Evolutionary conservation across 1,139 yeast species (phyloP).

Genomic region (Candida tropicalis): DNA sequence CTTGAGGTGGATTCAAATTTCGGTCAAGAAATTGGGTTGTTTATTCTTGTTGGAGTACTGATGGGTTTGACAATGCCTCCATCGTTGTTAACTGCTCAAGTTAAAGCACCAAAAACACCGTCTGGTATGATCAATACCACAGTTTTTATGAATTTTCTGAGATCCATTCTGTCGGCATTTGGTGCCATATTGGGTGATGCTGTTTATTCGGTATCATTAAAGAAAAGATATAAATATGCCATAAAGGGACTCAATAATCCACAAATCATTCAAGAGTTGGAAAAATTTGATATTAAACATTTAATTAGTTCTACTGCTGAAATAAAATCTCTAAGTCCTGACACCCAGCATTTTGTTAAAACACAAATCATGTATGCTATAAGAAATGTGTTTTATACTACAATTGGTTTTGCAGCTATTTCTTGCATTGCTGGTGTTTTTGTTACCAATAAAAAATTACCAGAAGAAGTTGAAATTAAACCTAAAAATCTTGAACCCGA

Average conservation of each 20-base stretch:
- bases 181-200: constrained; percentile 37
- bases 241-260: constrained; percentile 21
- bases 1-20: constrained; percentile 32
- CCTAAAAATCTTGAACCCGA: background rate
- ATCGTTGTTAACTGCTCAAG: constrained; percentile 30
- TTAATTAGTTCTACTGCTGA: constrained; percentile 25
- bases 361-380: constrained; percentile 32
- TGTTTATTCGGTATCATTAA: constrained; percentile 32
- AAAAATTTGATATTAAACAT: constrained; percentile 14
- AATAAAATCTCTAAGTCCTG: constrained; percentile 25
- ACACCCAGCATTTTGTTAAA: constrained; percentile 29
- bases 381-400: constrained; percentile 35
- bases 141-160: constrained; percentile 31
- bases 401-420: constrained; percentile 29
- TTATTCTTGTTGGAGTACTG: constrained; percentile 34
- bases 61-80: constrained; percentile 36
- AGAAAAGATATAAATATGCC: constrained; percentile 20
- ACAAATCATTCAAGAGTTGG: constrained; percentile 23
- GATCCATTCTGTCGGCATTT: constrained; percentile 34
- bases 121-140: constrained; percentile 44
- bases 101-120: constrained; percentile 38
- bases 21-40: constrained; percentile 36
- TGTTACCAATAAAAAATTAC: constrained; percentile 33
- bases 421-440: constrained; percentile 24
- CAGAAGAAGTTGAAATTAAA: constrained; percentile 15